Conservation (phyloP, 108 stramenopile genomes). For the Nitzschia sp. region DNA sequence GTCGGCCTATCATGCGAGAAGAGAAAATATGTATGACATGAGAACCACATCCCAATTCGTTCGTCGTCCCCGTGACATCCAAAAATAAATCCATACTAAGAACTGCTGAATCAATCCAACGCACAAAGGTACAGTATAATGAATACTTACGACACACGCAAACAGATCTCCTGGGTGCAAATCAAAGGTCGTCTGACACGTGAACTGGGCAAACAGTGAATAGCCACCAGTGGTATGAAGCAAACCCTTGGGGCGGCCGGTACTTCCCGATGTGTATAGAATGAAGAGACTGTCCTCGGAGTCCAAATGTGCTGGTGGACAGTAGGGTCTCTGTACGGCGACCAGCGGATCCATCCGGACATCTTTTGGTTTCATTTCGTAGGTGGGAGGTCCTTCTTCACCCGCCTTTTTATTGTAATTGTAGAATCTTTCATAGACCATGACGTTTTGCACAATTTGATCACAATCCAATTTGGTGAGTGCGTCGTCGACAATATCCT, state of each 20-base stretch:
- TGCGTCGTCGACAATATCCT: slow-evolving; percentile 89
- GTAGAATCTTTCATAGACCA: slow-evolving; percentile 87
- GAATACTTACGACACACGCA: slow-evolving; percentile 92
- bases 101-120: no score
- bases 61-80: slow-evolving; percentile 73
- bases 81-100: no score
- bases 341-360: slow-evolving; percentile 87
- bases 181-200: slow-evolving; percentile 84
- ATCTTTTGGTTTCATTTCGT: slow-evolving; percentile 63
- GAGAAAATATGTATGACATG: neutral
- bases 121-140: neutral
- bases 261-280: slow-evolving; percentile 96
- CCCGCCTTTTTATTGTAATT: slow-evolving; percentile 32
- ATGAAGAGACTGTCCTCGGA: slow-evolving; percentile 95
- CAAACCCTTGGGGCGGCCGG: slow-evolving; percentile 93
- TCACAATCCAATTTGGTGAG: slow-evolving; percentile 61
- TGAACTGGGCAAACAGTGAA: slow-evolving; percentile 86
- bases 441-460: slow-evolving; percentile 71
- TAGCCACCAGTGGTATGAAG: slow-evolving; percentile 96
- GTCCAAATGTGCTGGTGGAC: slow-evolving; percentile 94
- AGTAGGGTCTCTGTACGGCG: slow-evolving; percentile 89
- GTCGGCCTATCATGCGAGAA: no score
- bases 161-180: slow-evolving; percentile 84
- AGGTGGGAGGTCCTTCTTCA: slow-evolving; percentile 39
- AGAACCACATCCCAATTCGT: slow-evolving; percentile 73